A percentile compares a stretch with the other conserved stretches of the same genome.
phyloP scores from a whole-genome alignment of 495 filamentous ascomycete genomes.

The Trichocladium uniseriatum region DNA sequence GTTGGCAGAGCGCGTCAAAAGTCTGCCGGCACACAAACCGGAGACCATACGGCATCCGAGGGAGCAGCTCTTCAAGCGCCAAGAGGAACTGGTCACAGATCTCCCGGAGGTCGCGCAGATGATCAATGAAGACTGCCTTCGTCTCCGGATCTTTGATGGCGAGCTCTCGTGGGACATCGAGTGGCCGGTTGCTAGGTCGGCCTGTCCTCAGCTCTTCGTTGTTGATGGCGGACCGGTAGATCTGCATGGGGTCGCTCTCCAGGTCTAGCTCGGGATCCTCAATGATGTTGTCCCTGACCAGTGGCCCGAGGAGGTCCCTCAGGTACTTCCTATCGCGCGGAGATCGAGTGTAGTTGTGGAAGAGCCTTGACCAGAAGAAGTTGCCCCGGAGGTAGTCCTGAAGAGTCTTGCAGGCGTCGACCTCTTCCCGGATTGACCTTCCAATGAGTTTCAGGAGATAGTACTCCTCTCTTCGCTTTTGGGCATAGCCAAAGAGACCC shows the following conservation, averaged over 20 bases:
- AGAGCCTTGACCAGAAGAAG: slow-evolving; percentile 85
- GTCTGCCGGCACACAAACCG: slow-evolving; percentile 82
- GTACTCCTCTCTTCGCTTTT: slow-evolving; percentile 94
- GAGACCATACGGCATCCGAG: slow-evolving; percentile 86
- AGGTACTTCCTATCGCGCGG: slow-evolving; percentile 89
- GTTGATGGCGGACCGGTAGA: slow-evolving; percentile 88
- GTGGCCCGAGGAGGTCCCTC: slow-evolving; percentile 67
- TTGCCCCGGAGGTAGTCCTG: slow-evolving; percentile 83
- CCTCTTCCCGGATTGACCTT: slow-evolving; percentile 75
- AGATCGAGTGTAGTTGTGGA: slow-evolving; percentile 81
- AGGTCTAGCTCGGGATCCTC: slow-evolving; percentile 85
- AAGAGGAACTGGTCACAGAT: slow-evolving; percentile 83
- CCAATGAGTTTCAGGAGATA: slow-evolving; percentile 86
- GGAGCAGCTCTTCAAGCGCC: slow-evolving; percentile 69
- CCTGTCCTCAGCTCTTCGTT: slow-evolving; percentile 94
- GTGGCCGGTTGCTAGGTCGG: slow-evolving; percentile 62
- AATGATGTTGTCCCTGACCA: slow-evolving; percentile 81
- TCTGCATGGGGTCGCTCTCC: slow-evolving; percentile 96
- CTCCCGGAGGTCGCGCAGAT: slow-evolving; percentile 86
- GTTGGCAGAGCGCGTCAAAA: slow-evolving; percentile 63
- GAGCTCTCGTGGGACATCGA: slow-evolving; percentile 78
- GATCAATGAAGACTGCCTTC: slow-evolving; percentile 80
- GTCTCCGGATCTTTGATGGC: slow-evolving; percentile 92
- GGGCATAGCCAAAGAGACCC: slow-evolving; percentile 94
- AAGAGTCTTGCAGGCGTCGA: slow-evolving; percentile 61